Percentiles rank a stretch among this genome's conserved stretches.
These are phyloP conservation scores for Coccomyxa sp. DNA, from an alignment of 139 green algal species.

Conservation along the genomic window DNA sequence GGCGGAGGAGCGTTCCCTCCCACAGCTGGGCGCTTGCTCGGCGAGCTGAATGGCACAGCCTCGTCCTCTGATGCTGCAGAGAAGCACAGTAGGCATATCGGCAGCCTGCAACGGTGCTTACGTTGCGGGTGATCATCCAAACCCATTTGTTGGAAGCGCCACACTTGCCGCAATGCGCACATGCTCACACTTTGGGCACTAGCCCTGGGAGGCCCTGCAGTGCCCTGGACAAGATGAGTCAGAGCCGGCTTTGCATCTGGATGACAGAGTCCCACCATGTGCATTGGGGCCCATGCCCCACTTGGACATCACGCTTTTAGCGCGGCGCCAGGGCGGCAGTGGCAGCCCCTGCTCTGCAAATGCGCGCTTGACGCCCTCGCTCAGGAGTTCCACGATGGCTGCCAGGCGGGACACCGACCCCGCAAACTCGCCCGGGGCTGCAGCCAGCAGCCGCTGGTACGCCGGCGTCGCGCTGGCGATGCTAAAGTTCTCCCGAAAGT, in stretches of 20 bases:
- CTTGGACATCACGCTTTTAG: neutral
- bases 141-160: too few species aligned
- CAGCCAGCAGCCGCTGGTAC: conserved; percentile 37
- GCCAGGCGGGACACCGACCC: conserved; percentile 15
- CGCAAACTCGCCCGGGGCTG: conserved; percentile 32
- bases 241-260: too few species aligned
- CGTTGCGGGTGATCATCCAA: too few species aligned
- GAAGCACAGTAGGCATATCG: too few species aligned
- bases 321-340: neutral
- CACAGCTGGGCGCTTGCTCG: neutral
- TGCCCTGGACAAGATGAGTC: too few species aligned
- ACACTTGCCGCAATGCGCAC: too few species aligned
- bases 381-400: conserved; percentile 37
- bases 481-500: conserved; percentile 56
- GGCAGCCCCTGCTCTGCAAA: conserved; percentile 24
- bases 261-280: neutral
- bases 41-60: neutral
- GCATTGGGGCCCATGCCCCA: neutral
- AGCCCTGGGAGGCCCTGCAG: too few species aligned
- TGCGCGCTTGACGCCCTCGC: conserved; percentile 32
- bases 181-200: too few species aligned
- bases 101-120: too few species aligned
- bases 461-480: conserved; percentile 38
- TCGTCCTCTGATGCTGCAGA: neutral
- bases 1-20: too few species aligned